Conservation (phyloP, 768 basidiomycete genomes). For the Rickenella mellea region DNA sequence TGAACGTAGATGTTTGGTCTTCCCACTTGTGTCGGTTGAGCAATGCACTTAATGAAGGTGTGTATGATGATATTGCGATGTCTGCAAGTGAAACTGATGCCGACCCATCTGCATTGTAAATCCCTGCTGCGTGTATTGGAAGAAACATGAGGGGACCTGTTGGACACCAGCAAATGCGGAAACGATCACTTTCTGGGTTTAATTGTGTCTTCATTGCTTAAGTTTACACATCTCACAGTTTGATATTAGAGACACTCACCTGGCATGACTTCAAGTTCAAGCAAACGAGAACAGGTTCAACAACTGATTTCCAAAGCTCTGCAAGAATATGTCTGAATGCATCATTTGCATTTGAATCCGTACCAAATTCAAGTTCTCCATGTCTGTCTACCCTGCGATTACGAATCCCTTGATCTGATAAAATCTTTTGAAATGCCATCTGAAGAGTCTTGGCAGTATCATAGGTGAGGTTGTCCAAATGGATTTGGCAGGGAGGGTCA, state of each 20-base stretch:
- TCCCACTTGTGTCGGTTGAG: background rate
- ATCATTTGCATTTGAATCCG: background rate
- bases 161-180: slow-evolving; percentile 23
- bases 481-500: background rate
- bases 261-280: no score
- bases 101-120: slow-evolving; percentile 12
- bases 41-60: slow-evolving; percentile 21
- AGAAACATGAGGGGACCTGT: slow-evolving; percentile 20
- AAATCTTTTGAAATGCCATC: no score
- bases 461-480: background rate
- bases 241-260: no score
- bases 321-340: background rate
- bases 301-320: slow-evolving; percentile 3
- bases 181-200: slow-evolving; percentile 1
- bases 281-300: slow-evolving; percentile 5
- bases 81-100: slow-evolving; percentile 5
- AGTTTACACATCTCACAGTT: no score
- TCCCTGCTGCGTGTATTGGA: slow-evolving; percentile 23
- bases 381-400: background rate
- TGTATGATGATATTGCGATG: slow-evolving; percentile 24
- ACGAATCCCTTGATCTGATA: slow-evolving; percentile 18
- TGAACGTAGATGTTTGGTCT: no score
- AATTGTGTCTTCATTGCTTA: no score
- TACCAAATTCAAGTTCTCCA: slow-evolving; percentile 9
- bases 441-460: no score